Evolutionary conservation across 495 filamentous ascomycete genomes (phyloP).

Genomic region (Choiromyces venosus): DNA sequence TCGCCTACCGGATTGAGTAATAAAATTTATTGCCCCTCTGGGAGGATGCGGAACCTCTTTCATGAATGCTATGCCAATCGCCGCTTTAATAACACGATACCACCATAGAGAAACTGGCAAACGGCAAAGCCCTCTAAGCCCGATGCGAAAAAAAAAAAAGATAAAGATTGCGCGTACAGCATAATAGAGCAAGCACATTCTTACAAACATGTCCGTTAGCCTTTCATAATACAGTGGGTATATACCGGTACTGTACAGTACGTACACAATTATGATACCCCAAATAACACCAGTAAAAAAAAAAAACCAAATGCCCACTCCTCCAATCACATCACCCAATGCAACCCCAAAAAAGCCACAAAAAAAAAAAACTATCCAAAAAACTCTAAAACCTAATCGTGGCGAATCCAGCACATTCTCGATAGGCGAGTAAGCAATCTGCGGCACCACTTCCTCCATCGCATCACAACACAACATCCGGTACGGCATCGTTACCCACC

Average conservation of each 20-base stretch:
- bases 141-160: too few relatives aligned
- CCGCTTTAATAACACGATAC: background rate
- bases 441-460: too few relatives aligned
- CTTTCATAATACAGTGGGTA: background rate
- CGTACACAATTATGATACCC: background rate
- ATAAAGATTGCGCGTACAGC: background rate
- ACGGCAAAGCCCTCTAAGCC: background rate
- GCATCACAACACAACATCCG: too few relatives aligned
- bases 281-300: background rate
- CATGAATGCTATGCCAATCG: background rate
- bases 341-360: background rate
- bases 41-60: too few relatives aligned
- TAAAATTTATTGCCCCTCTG: too few relatives aligned
- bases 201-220: background rate
- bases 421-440: background rate
- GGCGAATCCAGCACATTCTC: background rate
- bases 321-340: too few relatives aligned
- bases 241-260: too few relatives aligned
- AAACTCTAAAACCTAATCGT: slow-evolving; percentile 1
- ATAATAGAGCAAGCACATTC: background rate
- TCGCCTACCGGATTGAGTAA: background rate
- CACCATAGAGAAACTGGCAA: background rate
- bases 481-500: too few relatives aligned
- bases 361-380: background rate
- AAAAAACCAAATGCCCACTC: too few relatives aligned